Base-by-base conservation (phyloP, 352 stramenopile species). In the Labyrinthula sp. region DNA sequence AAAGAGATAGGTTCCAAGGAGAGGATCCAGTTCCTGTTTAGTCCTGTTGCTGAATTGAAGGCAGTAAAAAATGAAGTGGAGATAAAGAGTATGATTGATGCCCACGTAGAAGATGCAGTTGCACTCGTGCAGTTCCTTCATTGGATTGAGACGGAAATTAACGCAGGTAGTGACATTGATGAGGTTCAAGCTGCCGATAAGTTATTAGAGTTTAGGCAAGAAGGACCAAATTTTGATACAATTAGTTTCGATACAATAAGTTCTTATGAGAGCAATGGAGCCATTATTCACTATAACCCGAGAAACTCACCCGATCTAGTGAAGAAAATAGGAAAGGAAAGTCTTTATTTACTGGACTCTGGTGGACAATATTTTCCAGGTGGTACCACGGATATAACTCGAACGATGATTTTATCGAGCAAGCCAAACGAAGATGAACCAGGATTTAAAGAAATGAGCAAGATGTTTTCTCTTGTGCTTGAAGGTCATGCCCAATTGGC, bases 321-420 rank as follows among this genome's bases (percentile, higher is more conserved):
- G 30, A 54, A 73, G 7, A 72, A 79, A 17, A 71, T 97, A 43
- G 80, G 75, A 45, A 72, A 76, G 35, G 74, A 79, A 57, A 76
- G 68, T n/a, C 82, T 93, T 56, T 92, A 96, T 56, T 57, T 99
- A 49, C 89, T 96, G 54, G 91, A 99, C 71, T 95, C 84, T 12
- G 91, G 91, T 14, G 89, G 79, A 23, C 91, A 99, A 65, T 99
- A 98, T 31, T 9, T n/a, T n/a, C n/a, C 36, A 12, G 58, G 58
- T 76, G 24, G 90, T 20, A 99, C 90, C 23, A 99, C 90, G 0
- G 90, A 98, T 65, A 87, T 96, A 12, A 99, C 91, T 2, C 72
- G 91, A 36, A 98, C 91, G 12, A 75, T 95, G 59, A 95, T 61
- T 95, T 96, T 66, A 87, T 84, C 18, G 48, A 71, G 10, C 76